A percentile compares a stretch with the other conserved stretches of the same genome.
Evolutionary conservation across 2,329 filamentous ascomycete species (phyloP).

Genomic region (Pseudogymnoascus sp.): DNA sequence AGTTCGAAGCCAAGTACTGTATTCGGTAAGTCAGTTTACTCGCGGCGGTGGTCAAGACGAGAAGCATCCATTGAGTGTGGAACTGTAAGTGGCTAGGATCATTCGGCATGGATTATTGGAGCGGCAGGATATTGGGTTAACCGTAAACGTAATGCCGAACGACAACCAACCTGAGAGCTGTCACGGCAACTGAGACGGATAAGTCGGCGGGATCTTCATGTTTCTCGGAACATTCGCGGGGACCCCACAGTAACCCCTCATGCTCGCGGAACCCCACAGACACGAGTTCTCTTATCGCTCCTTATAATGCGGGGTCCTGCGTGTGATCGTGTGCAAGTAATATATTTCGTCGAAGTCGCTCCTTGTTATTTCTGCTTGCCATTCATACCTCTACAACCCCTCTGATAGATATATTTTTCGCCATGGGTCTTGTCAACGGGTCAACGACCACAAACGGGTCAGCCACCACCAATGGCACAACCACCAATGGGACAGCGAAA

Average conservation of each 20-base stretch:
- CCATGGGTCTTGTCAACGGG: neutral
- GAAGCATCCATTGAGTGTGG: neutral
- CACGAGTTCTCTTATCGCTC: neutral
- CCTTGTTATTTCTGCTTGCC: neutral
- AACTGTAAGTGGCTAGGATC: neutral
- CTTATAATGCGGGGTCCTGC: constrained; percentile 1
- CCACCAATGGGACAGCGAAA: neutral
- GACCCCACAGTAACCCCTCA: neutral
- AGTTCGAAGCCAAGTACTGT: neutral
- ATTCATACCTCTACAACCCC: neutral
- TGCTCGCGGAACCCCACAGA: neutral
- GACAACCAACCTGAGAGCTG: neutral
- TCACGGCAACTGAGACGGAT: neutral
- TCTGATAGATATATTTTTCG: neutral
- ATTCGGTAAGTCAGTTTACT: neutral
- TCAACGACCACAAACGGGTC: neutral
- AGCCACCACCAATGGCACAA: neutral
- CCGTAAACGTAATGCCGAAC: constrained; percentile 1
- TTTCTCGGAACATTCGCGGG: neutral
- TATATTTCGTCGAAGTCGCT: neutral
- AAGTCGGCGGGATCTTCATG: neutral
- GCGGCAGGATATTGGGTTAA: neutral
- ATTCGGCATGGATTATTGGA: neutral
- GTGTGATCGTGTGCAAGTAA: neutral
- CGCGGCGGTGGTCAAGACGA: neutral